Base-by-base conservation (phyloP, 1,284 basidiomycete species). In the Gymnopus androsaceus region DNA sequence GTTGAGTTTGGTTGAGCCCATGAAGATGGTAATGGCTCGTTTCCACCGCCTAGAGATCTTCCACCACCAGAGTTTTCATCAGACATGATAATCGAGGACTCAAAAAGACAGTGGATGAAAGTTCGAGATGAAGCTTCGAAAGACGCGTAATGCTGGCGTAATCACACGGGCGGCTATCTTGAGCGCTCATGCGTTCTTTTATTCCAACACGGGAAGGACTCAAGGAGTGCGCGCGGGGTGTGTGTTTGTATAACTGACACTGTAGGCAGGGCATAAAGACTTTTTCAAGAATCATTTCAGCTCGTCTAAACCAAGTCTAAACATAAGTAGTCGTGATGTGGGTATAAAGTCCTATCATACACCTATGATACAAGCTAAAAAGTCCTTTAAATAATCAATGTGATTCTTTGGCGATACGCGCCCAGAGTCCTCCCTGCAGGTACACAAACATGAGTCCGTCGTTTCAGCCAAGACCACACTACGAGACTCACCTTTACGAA, bases 401-500 rank as follows among this genome's bases (percentile, higher is more conserved):
- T 19, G 44, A 25, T 23, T 46, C 28, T 60, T 63, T 71, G 33
- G 75, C 72, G 60, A 82, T 72, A 40, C 73, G 69, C 19, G 82
- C 72, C 82, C 82, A 84, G 50, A 84, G 64, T 12, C 82, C 82
- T 46, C 82, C 80, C 80, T 83, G 54, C 23, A 37, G 25, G 47
- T 31, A 50, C 48, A 48, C 25, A 27, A 23, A 23, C 41, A 63
- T 36, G 61, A 41, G 17, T 25, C 53, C 15, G 40, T 8, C 27
- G 37, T 57, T 47, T 51, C 25, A 48, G 40, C 48, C 57, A 50
- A 30, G 60, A 50, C 28, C 57, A 17, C 1, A 21, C 8, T 2
- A 1, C 11, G 21, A 17, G 25, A 63, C 75, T 45, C 36, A 83
- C 85, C 75, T 87, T 87, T 51, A 84, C 74, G 61, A 77, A 87